A percentile compares a stretch with the other conserved stretches of the same genome.
phyloP scores from a whole-genome alignment of 331 rosid genomes.

The Rhamnella rubrinervis region DNA sequence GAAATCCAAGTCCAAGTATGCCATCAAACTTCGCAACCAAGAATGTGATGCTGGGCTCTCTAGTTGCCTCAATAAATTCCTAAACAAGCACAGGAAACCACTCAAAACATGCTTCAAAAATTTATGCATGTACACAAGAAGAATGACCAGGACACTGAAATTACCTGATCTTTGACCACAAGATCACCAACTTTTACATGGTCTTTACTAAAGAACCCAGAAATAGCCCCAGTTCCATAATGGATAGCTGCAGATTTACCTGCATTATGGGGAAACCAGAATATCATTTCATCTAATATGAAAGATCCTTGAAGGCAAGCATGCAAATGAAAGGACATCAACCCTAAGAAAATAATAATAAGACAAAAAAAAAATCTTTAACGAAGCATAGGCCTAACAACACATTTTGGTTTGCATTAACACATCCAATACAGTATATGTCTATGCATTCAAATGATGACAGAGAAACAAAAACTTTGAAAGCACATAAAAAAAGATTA shows the following conservation, averaged over 20 bases:
- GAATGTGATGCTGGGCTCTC: conserved; percentile 60
- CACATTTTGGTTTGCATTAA: background rate
- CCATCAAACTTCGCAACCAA: conserved; percentile 67
- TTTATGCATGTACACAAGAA: background rate
- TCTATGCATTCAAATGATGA: background rate
- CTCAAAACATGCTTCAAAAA: background rate
- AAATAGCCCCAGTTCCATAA: conserved; percentile 71
- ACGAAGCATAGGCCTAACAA: background rate
- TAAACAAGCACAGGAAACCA: conserved; percentile 6
- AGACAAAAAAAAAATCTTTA: background rate
- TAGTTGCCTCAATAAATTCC: conserved; percentile 75
- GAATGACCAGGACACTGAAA: background rate
- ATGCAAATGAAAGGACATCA: background rate
- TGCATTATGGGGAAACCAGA: conserved; percentile 24
- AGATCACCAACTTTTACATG: conserved; percentile 61
- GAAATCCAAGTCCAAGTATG: conserved; percentile 68
- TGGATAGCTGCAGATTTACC: conserved; percentile 59
- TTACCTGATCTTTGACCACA: conserved; percentile 54
- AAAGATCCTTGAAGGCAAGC: background rate
- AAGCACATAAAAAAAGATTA: background rate
- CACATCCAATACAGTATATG: background rate
- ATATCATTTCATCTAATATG: background rate
- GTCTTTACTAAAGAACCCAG: conserved; percentile 65
- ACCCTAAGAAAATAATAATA: background rate
- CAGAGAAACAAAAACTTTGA: background rate